phyloP scores from a whole-genome alignment of 2,329 filamentous ascomycete genomes.

The Colletotrichum camelliae region DNA sequence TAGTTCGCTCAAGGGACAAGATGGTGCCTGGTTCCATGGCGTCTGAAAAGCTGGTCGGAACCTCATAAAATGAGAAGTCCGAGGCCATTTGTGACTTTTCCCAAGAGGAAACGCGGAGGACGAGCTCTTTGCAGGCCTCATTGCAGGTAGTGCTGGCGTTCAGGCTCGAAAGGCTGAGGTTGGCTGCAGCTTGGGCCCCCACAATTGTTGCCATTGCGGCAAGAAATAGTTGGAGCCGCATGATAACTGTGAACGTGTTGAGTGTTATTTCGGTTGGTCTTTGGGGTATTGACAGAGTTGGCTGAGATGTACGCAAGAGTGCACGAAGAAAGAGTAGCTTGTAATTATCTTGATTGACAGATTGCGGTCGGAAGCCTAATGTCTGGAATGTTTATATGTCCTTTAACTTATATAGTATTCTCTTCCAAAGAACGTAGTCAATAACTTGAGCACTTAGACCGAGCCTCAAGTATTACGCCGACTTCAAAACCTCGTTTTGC shows the following conservation, averaged over 20 bases:
- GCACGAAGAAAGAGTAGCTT: not conserved
- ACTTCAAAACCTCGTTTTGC: not conserved
- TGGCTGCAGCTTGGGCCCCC: not conserved
- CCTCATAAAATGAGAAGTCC: not conserved
- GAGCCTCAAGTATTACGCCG: not conserved
- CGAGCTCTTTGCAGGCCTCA: not conserved
- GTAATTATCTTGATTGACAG: not conserved
- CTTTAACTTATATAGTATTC: not conserved
- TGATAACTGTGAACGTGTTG: not conserved
- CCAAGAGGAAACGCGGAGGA: not conserved
- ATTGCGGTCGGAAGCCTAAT: not conserved
- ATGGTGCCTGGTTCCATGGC: not conserved
- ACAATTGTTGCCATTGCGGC: not conserved
- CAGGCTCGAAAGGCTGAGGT: not conserved
- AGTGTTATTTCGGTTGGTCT: not conserved
- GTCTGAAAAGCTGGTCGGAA: not conserved
- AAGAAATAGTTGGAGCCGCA: not conserved
- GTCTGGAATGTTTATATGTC: not conserved
- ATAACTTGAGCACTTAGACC: accelerated
- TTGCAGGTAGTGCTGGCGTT: not conserved
- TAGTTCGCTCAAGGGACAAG: not conserved
- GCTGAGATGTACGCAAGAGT: not conserved
- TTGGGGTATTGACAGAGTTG: not conserved
- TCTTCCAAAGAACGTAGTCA: not conserved
- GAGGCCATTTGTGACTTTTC: not conserved